Evolutionary conservation across 306 rosid species (phyloP).

Genomic region (Comarum palustre): DNA sequence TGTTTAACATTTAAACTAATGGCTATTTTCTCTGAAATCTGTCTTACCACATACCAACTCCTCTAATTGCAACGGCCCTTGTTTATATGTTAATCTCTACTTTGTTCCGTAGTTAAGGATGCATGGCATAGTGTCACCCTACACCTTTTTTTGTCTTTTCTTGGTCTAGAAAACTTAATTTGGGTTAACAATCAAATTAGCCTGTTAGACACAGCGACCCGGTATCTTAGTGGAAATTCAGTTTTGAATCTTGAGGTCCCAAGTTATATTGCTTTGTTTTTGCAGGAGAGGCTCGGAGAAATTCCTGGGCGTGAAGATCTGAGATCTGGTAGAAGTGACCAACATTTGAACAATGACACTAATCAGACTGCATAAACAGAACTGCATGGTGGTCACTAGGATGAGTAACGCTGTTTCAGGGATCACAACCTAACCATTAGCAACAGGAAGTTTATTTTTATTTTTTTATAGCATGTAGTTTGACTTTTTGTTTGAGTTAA

Average conservation of each 20-base stretch:
- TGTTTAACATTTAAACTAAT: background rate
- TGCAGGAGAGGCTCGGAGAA: slow-evolving; percentile 86
- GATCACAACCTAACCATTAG: slow-evolving; percentile 76
- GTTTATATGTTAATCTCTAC: background rate
- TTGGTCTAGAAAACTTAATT: background rate
- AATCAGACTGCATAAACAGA: slow-evolving; percentile 55
- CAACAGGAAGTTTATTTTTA: slow-evolving; percentile 47
- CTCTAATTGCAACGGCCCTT: background rate
- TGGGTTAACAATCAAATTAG: background rate
- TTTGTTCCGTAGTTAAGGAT: background rate
- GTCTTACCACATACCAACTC: background rate
- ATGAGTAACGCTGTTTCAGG: slow-evolving; percentile 36
- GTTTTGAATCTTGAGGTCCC: background rate
- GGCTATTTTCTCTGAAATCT: background rate
- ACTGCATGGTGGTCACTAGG: slow-evolving; percentile 46
- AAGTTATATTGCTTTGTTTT: slow-evolving; percentile 9
- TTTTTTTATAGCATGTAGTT: slow-evolving; percentile 57
- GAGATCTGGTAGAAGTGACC: slow-evolving; percentile 53
- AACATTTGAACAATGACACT: slow-evolving; percentile 41
- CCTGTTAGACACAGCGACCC: background rate
- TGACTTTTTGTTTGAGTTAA: slow-evolving; percentile 31
- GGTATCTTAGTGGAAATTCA: background rate
- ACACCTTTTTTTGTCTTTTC: background rate
- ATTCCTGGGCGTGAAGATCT: slow-evolving; percentile 51
- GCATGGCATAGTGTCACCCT: background rate